Evolutionary conservation across 257 asterid species (phyloP).

Genomic region (Gynochthodes officinalis): DNA sequence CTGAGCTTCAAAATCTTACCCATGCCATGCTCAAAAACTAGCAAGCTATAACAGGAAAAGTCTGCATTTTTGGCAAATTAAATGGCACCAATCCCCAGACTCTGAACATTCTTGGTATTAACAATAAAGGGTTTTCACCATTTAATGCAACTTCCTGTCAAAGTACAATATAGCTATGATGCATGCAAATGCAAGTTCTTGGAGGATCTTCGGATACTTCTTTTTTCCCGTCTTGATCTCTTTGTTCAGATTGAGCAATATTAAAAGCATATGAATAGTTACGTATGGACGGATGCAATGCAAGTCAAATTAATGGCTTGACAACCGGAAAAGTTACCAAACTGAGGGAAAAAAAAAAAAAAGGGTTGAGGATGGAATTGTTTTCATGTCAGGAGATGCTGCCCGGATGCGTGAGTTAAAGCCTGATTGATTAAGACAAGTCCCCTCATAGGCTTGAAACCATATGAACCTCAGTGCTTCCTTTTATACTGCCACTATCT

Average conservation of each 20-base stretch:
- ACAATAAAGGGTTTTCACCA: not conserved
- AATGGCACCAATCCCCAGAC: not conserved
- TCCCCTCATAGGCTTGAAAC: slow-evolving; percentile 11
- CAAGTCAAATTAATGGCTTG: not conserved
- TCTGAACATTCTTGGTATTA: no score
- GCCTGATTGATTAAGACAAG: slow-evolving; percentile 23
- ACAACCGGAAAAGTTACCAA: not conserved
- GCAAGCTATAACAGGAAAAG: not conserved
- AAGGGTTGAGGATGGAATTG: not conserved
- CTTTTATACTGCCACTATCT: slow-evolving; percentile 2
- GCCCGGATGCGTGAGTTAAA: slow-evolving; percentile 19
- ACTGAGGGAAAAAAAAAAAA: not conserved
- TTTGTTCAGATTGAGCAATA: not conserved
- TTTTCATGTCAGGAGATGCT: slow-evolving; percentile 23
- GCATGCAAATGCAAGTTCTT: slow-evolving; percentile 9
- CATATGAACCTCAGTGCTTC: slow-evolving; percentile 18
- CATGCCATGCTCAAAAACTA: not conserved
- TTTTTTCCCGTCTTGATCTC: not conserved
- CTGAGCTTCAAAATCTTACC: not conserved
- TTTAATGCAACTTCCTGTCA: not conserved
- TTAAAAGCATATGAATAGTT: not conserved
- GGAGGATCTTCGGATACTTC: not conserved
- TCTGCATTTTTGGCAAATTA: not conserved
- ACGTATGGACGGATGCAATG: slow-evolving; percentile 11
- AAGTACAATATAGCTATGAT: not conserved